phyloP scores from a whole-genome alignment of 2,329 filamentous ascomycete species.

The Sclerotiophoma versabilis region DNA sequence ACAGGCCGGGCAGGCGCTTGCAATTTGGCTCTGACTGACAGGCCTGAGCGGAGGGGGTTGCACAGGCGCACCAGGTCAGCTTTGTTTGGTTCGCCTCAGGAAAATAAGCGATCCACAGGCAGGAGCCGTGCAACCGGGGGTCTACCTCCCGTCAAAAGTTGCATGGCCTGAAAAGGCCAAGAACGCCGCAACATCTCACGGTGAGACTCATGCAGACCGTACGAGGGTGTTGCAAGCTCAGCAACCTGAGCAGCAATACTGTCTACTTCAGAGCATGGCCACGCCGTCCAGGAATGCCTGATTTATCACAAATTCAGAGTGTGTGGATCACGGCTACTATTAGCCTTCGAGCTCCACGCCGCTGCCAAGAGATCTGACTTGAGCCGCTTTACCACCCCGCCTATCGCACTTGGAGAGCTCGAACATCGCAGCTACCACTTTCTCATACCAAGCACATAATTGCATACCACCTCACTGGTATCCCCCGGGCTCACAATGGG shows the following conservation, averaged over 20 bases:
- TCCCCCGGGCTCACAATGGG: constrained; percentile 3
- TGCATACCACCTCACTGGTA: background rate
- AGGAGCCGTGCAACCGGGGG: background rate
- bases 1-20: background rate
- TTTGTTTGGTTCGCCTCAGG: background rate
- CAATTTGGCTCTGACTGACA: background rate
- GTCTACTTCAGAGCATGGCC: background rate
- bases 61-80: background rate
- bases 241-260: background rate
- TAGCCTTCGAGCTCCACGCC: background rate
- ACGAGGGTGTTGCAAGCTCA: background rate
- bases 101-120: too few species aligned
- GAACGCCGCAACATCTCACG: background rate
- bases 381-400: constrained; percentile 12
- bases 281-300: constrained; percentile 1
- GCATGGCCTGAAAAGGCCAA: background rate
- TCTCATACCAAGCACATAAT: background rate
- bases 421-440: constrained; percentile 7
- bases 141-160: background rate
- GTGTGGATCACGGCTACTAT: constrained; percentile 5
- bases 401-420: constrained; percentile 14
- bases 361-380: constrained; percentile 8
- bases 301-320: background rate
- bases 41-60: background rate
- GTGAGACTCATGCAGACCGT: background rate